Evolutionary conservation across 2,329 filamentous ascomycete genomes (phyloP), one percentile per base, ranked within the genome.

Genomic region (Triangularia setosa): DNA sequence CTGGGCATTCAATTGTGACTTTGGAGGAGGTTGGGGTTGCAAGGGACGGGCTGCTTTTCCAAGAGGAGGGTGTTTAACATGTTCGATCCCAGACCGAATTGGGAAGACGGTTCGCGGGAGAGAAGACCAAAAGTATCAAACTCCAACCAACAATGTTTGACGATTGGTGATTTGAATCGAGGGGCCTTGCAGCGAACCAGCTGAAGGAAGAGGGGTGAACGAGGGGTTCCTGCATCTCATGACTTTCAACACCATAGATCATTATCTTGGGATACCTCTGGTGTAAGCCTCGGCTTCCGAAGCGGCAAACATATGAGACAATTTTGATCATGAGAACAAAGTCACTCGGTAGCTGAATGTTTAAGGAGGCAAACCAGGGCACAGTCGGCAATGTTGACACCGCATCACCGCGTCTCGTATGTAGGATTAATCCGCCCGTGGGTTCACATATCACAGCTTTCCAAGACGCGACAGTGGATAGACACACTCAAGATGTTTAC

Each of bases 21-120:
- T 23, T 18, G 27, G 44, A 44, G 57, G 62, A 61, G 65, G 60
- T 52, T 63, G 62, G 65, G 56, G 53, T 58, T 64, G 56, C 59
- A 62, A 55, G 53, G 40, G 53, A 25, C 48, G 35, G 58, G 40
- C 16, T 52, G 25, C 30, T 16, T 33, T 33, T 33, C 14, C 7
- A 33, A 33, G 30, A 33, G 9, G 30, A 12, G 14, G 30, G 40
- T 27, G 24, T 18, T 27, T 24, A 24, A 24, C 33, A 59, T 24
- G 8, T 52, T 18, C 1, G 52, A 9, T 33, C 14, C 52, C 27
- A 30, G 30, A 61, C 48, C 28, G 54, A 56, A 56, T 48, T 25
- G 58, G 58, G 58, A 60, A 60, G 58, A 60, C 44, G 21, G 25
- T 44, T 60, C 57, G 57, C 33, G 24, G 3, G 56, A 23, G 12